A percentile compares a stretch with the other conserved stretches of the same genome.
phyloP scores from a whole-genome alignment of 2,329 filamentous ascomycete genomes.

The Microcera coccophila region DNA sequence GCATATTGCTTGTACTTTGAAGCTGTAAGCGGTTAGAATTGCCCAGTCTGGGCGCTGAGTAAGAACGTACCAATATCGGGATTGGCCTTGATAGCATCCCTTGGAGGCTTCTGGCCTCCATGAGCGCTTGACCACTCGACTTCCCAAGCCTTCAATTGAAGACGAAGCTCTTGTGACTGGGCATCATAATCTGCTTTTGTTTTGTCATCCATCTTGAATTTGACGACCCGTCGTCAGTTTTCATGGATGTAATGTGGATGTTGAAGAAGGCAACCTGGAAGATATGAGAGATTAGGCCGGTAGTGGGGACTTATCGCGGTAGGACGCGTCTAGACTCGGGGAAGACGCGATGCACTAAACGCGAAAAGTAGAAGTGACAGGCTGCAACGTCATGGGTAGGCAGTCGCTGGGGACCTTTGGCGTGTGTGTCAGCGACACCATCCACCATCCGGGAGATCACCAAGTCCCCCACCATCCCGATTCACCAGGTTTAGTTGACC shows the following conservation, averaged over 20 bases:
- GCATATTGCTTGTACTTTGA: slow-evolving; percentile 76
- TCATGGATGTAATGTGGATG: slow-evolving; percentile 1
- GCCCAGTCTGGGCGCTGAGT: neutral
- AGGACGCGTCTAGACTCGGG: slow-evolving; percentile 15
- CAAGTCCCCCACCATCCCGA: too few species aligned
- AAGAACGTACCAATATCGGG: slow-evolving; percentile 61
- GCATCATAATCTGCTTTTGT: slow-evolving; percentile 45
- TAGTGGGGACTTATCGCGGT: slow-evolving; percentile 17
- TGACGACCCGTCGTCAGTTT: neutral
- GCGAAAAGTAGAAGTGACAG: slow-evolving; percentile 8
- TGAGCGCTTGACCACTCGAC: slow-evolving; percentile 60
- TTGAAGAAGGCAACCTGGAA: slow-evolving; percentile 1
- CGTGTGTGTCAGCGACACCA: too few species aligned
- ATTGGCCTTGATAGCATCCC: slow-evolving; percentile 73
- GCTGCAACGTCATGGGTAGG: neutral
- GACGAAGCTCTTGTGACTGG: slow-evolving; percentile 55
- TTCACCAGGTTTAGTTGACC: too few species aligned
- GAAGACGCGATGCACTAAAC: slow-evolving; percentile 24
- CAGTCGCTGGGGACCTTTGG: slow-evolving; percentile 14
- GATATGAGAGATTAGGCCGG: slow-evolving; percentile 4
- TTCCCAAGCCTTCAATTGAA: slow-evolving; percentile 72
- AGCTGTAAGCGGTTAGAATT: slow-evolving; percentile 40
- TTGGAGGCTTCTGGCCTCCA: slow-evolving; percentile 63
- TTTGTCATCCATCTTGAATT: slow-evolving; percentile 43
- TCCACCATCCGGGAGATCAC: neutral